Conservation (phyloP, 352 stramenopile species). For the Plasmopara viticola region DNA sequence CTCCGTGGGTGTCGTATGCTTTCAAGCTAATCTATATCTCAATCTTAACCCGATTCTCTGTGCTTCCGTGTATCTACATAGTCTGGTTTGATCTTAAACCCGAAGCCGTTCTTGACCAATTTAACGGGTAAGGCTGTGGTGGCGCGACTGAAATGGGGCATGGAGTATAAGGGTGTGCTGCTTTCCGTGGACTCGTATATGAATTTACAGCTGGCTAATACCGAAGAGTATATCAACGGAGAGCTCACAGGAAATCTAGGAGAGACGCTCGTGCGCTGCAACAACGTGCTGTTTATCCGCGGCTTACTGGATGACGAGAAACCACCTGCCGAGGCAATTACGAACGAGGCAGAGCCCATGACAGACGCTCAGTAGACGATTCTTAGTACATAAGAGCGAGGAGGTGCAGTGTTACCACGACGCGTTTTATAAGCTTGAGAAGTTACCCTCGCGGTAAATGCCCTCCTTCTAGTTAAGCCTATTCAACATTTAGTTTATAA, state of each 20-base stretch:
- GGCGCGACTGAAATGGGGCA: conserved; percentile 98
- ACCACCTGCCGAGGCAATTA: conserved; percentile 29
- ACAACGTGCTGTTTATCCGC: conserved; percentile 98
- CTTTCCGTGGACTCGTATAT: conserved; percentile 98
- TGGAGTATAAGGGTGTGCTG: conserved; percentile 97
- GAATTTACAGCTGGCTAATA: conserved; percentile 97
- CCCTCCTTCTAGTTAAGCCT: no score
- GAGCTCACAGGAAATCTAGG: conserved; percentile 94
- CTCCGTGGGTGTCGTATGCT: not conserved
- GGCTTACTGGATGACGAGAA: conserved; percentile 76
- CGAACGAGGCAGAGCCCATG: conserved; percentile 35
- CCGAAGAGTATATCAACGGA: conserved; percentile 97
- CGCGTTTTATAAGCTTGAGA: not conserved
- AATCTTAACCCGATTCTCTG: conserved; percentile 3
- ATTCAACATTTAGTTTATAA: no score
- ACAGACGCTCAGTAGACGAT: conserved; percentile 22
- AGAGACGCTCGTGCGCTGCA: conserved; percentile 98
- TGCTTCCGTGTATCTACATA: conserved; percentile 12
- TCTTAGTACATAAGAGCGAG: not conserved
- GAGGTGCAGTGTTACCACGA: not conserved
- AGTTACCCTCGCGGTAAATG: no score
- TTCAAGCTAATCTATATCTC: not conserved
- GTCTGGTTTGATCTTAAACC: conserved; percentile 90
- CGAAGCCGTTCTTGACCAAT: conserved; percentile 93
- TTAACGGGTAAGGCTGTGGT: conserved; percentile 94